phyloP scores from a whole-genome alignment of 805 yeast genomes.

The Tetrapisispora namnaoensis region DNA sequence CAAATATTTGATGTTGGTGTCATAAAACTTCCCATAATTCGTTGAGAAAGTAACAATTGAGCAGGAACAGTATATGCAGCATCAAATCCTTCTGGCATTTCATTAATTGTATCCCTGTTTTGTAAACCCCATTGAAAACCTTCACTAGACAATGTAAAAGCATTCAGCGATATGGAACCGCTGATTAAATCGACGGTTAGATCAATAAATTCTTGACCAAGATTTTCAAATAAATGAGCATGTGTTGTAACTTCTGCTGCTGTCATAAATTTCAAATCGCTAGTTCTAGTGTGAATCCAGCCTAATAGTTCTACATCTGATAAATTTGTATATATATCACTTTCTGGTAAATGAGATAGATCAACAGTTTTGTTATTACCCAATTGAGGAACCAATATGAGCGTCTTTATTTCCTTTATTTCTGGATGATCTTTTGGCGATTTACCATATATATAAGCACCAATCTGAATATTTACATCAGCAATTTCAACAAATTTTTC shows the following conservation, averaged over 20 bases:
- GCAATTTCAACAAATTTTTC: slow-evolving; percentile 69
- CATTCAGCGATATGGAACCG: slow-evolving; percentile 73
- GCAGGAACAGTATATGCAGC: slow-evolving; percentile 48
- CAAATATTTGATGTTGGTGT: slow-evolving; percentile 80
- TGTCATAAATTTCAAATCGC: slow-evolving; percentile 51
- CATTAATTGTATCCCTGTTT: slow-evolving; percentile 46
- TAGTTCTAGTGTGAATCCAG: slow-evolving; percentile 85
- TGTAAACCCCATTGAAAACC: slow-evolving; percentile 74
- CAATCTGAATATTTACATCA: slow-evolving; percentile 74
- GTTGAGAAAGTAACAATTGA: slow-evolving; percentile 66
- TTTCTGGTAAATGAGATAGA: slow-evolving; percentile 35
- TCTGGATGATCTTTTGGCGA: slow-evolving; percentile 62
- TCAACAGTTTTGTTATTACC: slow-evolving; percentile 62
- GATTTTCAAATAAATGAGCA: slow-evolving; percentile 30
- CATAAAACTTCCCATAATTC: slow-evolving; percentile 69
- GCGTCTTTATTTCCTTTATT: slow-evolving; percentile 66
- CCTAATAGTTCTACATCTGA: slow-evolving; percentile 73
- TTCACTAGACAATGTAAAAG: slow-evolving; percentile 46
- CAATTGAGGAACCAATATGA: slow-evolving; percentile 80
- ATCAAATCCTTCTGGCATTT: slow-evolving; percentile 58
- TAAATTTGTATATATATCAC: slow-evolving; percentile 27
- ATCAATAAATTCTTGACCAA: slow-evolving; percentile 38
- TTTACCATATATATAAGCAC: slow-evolving; percentile 70
- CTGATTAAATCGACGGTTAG: slow-evolving; percentile 65
- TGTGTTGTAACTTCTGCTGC: slow-evolving; percentile 65